Evolutionary conservation across 208 protist genomes (phyloP).

Genomic region (Trypanosoma cruzi): DNA sequence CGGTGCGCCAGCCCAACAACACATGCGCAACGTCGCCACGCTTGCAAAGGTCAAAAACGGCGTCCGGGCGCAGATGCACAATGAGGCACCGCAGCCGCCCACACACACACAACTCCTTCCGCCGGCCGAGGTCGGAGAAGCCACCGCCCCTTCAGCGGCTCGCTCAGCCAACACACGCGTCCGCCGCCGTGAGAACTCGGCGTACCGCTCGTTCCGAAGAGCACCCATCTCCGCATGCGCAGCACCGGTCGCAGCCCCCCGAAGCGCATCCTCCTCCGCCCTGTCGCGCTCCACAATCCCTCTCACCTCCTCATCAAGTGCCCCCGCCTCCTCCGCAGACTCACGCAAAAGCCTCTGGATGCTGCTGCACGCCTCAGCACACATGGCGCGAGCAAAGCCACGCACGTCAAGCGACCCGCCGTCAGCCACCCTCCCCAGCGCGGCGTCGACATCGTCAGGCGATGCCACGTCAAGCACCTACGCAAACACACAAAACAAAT

Average conservation of each 20-base stretch:
- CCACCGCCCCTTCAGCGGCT: slow-evolving; percentile 14
- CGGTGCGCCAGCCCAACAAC: slow-evolving; percentile 38
- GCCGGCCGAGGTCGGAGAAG: background rate
- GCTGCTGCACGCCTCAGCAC: slow-evolving; percentile 30
- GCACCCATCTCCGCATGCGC: slow-evolving; percentile 27
- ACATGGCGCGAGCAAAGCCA: slow-evolving; percentile 8
- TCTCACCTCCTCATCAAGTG: slow-evolving; percentile 30
- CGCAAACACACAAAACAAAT: background rate
- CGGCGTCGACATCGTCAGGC: background rate
- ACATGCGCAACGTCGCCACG: slow-evolving; percentile 32
- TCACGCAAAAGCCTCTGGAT: slow-evolving; percentile 39
- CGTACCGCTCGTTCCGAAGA: slow-evolving; percentile 31
- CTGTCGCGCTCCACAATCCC: slow-evolving; percentile 40
- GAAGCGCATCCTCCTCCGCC: slow-evolving; percentile 34
- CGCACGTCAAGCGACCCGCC: background rate
- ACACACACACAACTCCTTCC: background rate
- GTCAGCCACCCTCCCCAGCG: background rate
- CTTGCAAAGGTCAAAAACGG: slow-evolving; percentile 11
- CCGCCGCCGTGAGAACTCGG: slow-evolving; percentile 29
- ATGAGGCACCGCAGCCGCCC: background rate
- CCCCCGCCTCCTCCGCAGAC: slow-evolving; percentile 27
- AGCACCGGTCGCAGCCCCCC: slow-evolving; percentile 22
- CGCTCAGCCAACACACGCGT: background rate
- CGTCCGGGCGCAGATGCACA: slow-evolving; percentile 14
- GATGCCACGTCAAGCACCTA: background rate